Evolutionary conservation across 192 early-diverging fungal species (phyloP).

Genomic region (Entomortierella beljakovae): DNA sequence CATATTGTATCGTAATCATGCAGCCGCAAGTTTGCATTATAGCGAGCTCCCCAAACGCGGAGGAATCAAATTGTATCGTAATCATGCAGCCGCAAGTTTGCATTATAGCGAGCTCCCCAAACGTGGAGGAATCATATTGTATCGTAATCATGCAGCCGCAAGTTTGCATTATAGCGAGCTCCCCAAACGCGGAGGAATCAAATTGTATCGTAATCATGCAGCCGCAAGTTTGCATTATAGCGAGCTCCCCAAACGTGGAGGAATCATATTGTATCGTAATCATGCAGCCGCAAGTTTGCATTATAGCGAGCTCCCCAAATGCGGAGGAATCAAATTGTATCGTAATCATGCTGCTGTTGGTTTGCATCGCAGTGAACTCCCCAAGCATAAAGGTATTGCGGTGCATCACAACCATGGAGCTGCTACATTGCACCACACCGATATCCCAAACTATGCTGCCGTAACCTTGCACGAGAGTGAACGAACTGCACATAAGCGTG

Average conservation of each 20-base stretch:
- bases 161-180: background rate
- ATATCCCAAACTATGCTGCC: background rate
- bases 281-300: background rate
- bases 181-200: background rate
- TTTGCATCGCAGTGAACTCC: background rate
- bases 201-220: background rate
- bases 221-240: background rate
- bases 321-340: background rate
- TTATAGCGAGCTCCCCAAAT: background rate
- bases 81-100: background rate
- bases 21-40: too few species aligned
- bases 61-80: background rate
- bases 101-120: background rate
- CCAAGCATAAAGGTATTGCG: background rate
- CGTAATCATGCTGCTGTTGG: background rate
- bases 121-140: background rate
- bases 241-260: background rate
- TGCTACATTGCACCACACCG: background rate
- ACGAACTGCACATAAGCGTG: background rate
- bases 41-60: too few species aligned
- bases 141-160: background rate
- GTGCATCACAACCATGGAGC: background rate
- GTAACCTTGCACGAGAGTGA: background rate
- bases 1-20: too few species aligned
- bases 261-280: background rate